These are phyloP conservation scores for Blastocladiella britannica DNA, from an alignment of 192 early-diverging fungal species.

Conservation along the genomic window DNA sequence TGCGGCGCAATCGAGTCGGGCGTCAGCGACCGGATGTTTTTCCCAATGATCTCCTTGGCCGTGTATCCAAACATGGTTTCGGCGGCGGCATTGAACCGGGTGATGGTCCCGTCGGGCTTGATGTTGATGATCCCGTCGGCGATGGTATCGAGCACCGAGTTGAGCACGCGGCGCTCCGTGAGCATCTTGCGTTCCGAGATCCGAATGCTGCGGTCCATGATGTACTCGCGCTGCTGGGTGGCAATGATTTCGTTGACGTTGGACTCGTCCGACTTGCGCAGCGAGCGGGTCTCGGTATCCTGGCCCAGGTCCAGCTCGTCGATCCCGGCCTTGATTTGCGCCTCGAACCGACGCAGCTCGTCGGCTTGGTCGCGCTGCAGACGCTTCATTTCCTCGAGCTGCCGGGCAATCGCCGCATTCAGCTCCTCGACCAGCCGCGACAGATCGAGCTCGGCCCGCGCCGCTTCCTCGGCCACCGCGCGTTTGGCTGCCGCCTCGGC, in stretches of 20 bases:
- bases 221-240: slow-evolving; percentile 15
- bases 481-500: background rate
- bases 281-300: background rate
- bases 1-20: slow-evolving; percentile 7
- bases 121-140: slow-evolving; percentile 6
- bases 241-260: slow-evolving; percentile 6
- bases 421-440: background rate
- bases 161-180: slow-evolving; percentile 14
- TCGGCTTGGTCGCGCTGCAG: slow-evolving; percentile 5
- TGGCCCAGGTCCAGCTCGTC: slow-evolving; percentile 2
- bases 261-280: slow-evolving; percentile 1
- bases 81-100: background rate
- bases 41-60: slow-evolving; percentile 11
- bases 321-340: background rate
- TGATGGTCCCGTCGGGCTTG: background rate
- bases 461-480: background rate
- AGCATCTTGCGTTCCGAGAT: slow-evolving; percentile 15
- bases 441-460: background rate
- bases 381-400: slow-evolving; percentile 6
- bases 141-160: slow-evolving; percentile 13
- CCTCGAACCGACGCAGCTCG: slow-evolving; percentile 5
- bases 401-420: background rate
- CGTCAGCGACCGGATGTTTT: slow-evolving; percentile 14
- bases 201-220: slow-evolving; percentile 18
- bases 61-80: background rate